Conservation (phyloP, 83 land plant species). For the Picea engelmannii region DNA sequence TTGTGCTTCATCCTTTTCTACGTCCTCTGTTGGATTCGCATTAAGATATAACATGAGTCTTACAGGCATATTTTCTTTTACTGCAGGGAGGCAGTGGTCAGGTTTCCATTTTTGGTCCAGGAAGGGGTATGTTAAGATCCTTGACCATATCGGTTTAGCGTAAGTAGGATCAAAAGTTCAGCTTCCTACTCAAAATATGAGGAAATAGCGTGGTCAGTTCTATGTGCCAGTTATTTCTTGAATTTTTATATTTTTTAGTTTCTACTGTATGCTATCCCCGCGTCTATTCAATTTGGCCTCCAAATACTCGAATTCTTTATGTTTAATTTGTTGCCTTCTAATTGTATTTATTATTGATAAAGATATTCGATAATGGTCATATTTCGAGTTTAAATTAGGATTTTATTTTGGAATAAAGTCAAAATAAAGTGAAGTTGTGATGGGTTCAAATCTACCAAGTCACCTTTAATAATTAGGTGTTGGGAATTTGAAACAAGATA, state of each 20-base stretch:
- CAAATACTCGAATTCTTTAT: not conserved
- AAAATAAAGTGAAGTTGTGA: no score
- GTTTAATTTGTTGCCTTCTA: not conserved
- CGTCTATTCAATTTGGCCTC: not conserved
- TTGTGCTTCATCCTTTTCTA: not conserved
- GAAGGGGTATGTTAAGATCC: not conserved
- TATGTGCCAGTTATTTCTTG: not conserved
- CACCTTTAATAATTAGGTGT: no score
- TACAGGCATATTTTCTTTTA: not conserved
- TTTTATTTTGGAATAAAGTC: no score
- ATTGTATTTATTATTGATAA: not conserved
- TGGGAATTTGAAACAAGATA: no score
- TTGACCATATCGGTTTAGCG: not conserved
- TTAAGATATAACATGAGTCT: not conserved
- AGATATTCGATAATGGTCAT: no score
- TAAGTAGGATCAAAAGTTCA: no score
- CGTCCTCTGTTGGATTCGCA: not conserved
- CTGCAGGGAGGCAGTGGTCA: constrained; percentile 53
- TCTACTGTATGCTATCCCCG: not conserved
- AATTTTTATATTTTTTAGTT: not conserved
- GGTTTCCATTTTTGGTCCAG: constrained; percentile 15
- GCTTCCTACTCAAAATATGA: not conserved
- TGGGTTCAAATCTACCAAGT: no score
- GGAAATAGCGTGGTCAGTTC: not conserved
- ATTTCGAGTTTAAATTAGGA: no score